Percentiles rank a stretch among this genome's conserved stretches.
These are phyloP conservation scores for Mycena filopes DNA, from an alignment of 768 basidiomycete species.

Conservation along the genomic window DNA sequence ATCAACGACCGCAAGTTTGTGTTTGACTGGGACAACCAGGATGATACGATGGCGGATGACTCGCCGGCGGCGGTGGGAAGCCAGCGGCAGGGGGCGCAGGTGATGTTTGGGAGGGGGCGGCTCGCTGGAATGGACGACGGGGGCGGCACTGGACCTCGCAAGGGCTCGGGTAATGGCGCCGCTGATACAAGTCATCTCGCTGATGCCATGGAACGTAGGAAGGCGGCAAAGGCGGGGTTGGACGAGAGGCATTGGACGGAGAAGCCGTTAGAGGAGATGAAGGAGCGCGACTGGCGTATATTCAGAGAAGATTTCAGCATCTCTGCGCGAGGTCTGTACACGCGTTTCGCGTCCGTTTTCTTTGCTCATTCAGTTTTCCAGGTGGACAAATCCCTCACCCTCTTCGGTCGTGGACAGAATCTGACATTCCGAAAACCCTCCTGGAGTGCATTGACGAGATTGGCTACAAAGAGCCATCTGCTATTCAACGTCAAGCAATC, in stretches of 20 bases:
- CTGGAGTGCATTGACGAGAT: conserved; percentile 88
- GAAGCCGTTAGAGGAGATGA: conserved; percentile 92
- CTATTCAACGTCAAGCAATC: conserved; percentile 98
- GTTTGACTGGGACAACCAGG: conserved; percentile 99
- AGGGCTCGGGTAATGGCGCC: conserved; percentile 43
- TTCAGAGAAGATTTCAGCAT: conserved; percentile 99
- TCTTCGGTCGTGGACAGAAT: conserved; percentile 92
- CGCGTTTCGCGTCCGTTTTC: conserved; percentile 4
- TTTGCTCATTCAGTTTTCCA: conserved; percentile 41
- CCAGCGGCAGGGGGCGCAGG: conserved; percentile 83
- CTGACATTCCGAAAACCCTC: conserved; percentile 80
- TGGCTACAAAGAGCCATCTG: conserved; percentile 96
- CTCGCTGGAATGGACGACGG: conserved; percentile 90
- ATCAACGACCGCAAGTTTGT: conserved; percentile 97
- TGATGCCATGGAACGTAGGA: conserved; percentile 84
- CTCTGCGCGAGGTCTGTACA: conserved; percentile 78
- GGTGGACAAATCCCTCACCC: conserved; percentile 96
- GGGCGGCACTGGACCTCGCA: conserved; percentile 56
- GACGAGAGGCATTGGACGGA: conserved; percentile 99
- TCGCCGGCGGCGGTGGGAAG: conserved; percentile 77
- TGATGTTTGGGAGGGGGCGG: conserved; percentile 89
- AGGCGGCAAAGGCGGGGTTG: conserved; percentile 81
- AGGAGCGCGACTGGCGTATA: conserved; percentile 98
- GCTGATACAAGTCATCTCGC: conserved; percentile 65
- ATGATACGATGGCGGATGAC: conserved; percentile 89